Evolutionary conservation across 2,329 filamentous ascomycete species (phyloP), one percentile per base, ranked within the genome.

Genomic region (Malbranchea zuffiana): DNA sequence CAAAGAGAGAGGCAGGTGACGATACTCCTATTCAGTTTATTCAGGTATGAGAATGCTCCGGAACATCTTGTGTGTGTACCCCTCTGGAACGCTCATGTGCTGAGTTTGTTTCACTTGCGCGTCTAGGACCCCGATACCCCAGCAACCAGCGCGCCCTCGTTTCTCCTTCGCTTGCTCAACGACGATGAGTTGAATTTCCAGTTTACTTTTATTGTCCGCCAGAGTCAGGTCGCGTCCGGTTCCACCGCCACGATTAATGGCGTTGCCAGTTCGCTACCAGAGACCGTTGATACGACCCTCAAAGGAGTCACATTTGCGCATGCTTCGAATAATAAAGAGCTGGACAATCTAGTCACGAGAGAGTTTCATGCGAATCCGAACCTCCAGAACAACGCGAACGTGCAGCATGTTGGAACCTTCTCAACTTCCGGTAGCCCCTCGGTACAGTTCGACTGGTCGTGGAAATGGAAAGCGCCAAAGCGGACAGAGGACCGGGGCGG

Each of bases 301-400:
- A 86, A 80, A 42, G 86, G 88, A 35, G 70, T 98, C 44, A 98
- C 90, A 6, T 96, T 87, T 57, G 81, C 92, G 44, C 88, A 88
- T 58, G 88, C 84, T 27, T 84, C 87, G 1, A 93, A 78, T 35
- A 66, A 76, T 20, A 82, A 75, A 61, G 90, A 98, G 52, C 75
- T 98, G 37, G 90, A 96, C 54, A 95, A 90, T 48, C 67, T 98
- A 31, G 80, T 96, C 32, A 96, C 88, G 11, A 73, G 87, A 50
- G 90, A 98, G 59, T 96, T 98, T 52, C 86, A 96, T 50, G 86
- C 88, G 47, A 86, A 98, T 54, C 90, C 90, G 1, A 98, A 98
- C 54, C 68, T 98, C 39, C 90, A 98, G 66, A 96, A 93, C 57
- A 96, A 95, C 55, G 74, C 86, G 37, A 96, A 96, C 55, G 90